Evolutionary conservation across 2,329 filamentous ascomycete species (phyloP), one percentile per base, ranked within the genome.

Genomic region (Phyllosticta capitalensis): DNA sequence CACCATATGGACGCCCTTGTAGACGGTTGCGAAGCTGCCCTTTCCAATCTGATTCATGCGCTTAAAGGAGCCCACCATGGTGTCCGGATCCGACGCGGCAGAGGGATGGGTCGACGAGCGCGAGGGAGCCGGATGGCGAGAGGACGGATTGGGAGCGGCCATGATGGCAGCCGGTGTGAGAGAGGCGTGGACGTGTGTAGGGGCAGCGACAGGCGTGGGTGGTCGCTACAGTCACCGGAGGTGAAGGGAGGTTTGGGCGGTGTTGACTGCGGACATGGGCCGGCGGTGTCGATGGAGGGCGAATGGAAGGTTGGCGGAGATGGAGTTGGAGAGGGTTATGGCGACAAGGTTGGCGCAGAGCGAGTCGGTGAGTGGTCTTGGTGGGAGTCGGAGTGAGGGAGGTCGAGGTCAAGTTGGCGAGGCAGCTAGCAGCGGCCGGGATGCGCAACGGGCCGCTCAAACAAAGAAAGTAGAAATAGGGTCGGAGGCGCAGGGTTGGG

Each of bases 11-110:
- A 86, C 85, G 64, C 89, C 91, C 72, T 88, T 84, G 73, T 94
- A 97, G 65, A 99, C 94, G 66, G 91, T 91, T 65, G 94, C 94
- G 79, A 97, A 99, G 78, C 94, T 97, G 63, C 94, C 94, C 77
- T 94, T 94, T 64, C 94, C 94, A 72, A 97, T 96, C 77, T 96
- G 90, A 66, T 88, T 86, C 67, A 91, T 84, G 68, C 92, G 86
- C 67, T 83, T 82, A 75, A 95, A 96, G 69, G 88, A 85, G 65
- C 91, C 90, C 67, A 94, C 80, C 52, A 75, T 71, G 66, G 67
- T 56, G 58, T 60, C 58, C 33, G 54, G 38, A 50, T 55, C 30
- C 20, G 54, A 45, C 51, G 56, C 56, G 33, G 56, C 24, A 45
- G 56, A 51, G 33, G 48, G 56, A 38, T 55, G 54, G 52, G 58